Conservation (phyloP, 2,329 filamentous ascomycete species). For the Trichophyton schoenleinii region DNA sequence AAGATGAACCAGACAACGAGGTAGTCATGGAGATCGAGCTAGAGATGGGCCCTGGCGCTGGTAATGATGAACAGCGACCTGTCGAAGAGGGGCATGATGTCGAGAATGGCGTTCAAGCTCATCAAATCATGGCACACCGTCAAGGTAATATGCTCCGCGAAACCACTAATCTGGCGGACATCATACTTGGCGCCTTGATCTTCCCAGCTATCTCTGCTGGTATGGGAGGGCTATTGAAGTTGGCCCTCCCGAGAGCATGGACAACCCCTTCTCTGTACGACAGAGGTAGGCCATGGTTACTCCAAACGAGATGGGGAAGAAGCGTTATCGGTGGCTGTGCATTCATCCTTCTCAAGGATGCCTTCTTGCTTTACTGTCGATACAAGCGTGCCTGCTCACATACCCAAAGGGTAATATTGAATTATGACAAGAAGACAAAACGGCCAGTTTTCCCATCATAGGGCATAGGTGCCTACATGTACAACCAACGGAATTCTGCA, state of each 20-base stretch:
- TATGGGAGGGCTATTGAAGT: constrained; percentile 62
- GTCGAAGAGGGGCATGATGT: constrained; percentile 13
- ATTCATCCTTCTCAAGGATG: constrained; percentile 71
- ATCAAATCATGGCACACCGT: constrained; percentile 26
- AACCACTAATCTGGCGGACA: constrained; percentile 44
- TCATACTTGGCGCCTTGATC: constrained; percentile 56
- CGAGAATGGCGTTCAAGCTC: constrained; percentile 16
- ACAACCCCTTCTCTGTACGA: constrained; percentile 37
- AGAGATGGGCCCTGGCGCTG: constrained; percentile 37
- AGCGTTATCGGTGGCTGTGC: constrained; percentile 80
- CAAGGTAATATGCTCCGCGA: constrained; percentile 41
- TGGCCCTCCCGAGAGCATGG: constrained; percentile 56
- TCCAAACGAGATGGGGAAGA: constrained; percentile 78
- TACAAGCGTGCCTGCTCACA: constrained; percentile 38
- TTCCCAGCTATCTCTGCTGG: constrained; percentile 71
- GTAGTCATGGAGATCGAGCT: constrained; percentile 40
- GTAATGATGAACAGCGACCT: constrained; percentile 22
- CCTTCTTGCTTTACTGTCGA: constrained; percentile 46
- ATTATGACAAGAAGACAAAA: constrained; percentile 35
- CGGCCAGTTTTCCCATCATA: constrained; percentile 14
- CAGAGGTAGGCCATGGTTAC: constrained; percentile 46
- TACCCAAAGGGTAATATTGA: constrained; percentile 34
- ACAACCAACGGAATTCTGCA: neutral
- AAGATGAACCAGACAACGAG: constrained; percentile 28
- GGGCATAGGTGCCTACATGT: neutral